These are phyloP conservation scores for Hyaloperonospora arabidopsidis DNA, from an alignment of 352 stramenopile genomes.

Conservation along the genomic window DNA sequence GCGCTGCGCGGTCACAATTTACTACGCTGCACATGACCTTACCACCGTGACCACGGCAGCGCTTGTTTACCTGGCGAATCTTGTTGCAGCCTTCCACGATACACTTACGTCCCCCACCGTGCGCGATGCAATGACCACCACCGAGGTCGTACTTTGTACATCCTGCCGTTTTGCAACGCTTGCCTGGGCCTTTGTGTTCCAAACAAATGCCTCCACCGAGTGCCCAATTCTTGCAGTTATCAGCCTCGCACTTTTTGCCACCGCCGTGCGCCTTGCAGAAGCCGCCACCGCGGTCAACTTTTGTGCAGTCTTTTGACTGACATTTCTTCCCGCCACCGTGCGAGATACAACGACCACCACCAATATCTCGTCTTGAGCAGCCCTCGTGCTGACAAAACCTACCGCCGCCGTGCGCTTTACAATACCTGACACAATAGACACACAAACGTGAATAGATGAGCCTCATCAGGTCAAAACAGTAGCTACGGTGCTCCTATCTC, in stretches of 20 bases:
- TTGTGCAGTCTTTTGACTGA: slow-evolving; percentile 51
- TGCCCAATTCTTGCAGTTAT: slow-evolving; percentile 74
- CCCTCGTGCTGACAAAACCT: slow-evolving; percentile 63
- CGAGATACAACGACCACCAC: slow-evolving; percentile 76
- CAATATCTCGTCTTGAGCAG: slow-evolving; percentile 82
- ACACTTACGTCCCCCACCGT: slow-evolving; percentile 78
- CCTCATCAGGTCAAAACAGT: background rate
- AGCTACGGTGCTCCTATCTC: background rate
- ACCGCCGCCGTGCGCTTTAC: slow-evolving; percentile 77
- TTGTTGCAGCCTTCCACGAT: slow-evolving; percentile 78
- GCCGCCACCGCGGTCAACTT: slow-evolving; percentile 72
- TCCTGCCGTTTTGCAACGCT: slow-evolving; percentile 69
- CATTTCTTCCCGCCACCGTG: slow-evolving; percentile 86
- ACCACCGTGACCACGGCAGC: slow-evolving; percentile 70
- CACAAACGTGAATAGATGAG: slow-evolving; percentile 1
- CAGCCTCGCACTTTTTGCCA: slow-evolving; percentile 77
- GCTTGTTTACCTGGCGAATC: slow-evolving; percentile 82
- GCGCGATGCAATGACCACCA: slow-evolving; percentile 77
- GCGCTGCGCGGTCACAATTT: slow-evolving; percentile 69
- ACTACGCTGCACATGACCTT: slow-evolving; percentile 72
- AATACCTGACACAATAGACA: slow-evolving; percentile 37
- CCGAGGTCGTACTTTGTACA: slow-evolving; percentile 79
- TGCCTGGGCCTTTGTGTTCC: slow-evolving; percentile 70
- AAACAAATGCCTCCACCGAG: slow-evolving; percentile 68
- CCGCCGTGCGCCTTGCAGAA: slow-evolving; percentile 80